Conservation (phyloP, 208 protist species). For the Porcisia deanei region DNA sequence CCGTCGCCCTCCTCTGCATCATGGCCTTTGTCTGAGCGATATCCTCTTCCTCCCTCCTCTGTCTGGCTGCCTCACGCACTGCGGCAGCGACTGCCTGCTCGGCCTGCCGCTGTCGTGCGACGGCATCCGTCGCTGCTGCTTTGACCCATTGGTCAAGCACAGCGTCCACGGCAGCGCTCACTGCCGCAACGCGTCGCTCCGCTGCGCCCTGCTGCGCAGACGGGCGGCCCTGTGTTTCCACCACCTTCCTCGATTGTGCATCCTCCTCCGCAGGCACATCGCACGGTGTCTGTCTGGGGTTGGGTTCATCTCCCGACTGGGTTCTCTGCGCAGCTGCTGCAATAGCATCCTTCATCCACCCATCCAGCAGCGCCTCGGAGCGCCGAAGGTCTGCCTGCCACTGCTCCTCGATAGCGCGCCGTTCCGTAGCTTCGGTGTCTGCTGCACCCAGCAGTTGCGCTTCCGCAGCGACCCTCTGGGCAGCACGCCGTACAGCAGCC, state of each 20-base stretch:
- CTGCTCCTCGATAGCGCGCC: conserved; percentile 1
- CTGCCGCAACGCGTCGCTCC: background rate
- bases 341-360: background rate
- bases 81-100: background rate
- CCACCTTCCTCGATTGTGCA: background rate
- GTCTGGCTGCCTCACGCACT: background rate
- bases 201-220: background rate
- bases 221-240: background rate
- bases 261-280: background rate
- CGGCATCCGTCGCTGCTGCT: background rate
- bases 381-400: background rate
- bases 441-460: background rate
- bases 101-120: background rate
- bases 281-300: background rate
- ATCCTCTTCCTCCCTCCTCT: background rate
- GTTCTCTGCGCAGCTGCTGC: background rate
- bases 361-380: background rate
- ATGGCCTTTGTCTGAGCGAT: background rate
- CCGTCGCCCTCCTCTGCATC: background rate
- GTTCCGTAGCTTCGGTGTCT: conserved; percentile 4
- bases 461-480: background rate
- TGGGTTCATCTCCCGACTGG: background rate
- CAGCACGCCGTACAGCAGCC: background rate
- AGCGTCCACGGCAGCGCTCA: background rate
- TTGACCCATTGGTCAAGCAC: background rate